Percentiles rank a stretch among this genome's conserved stretches.
These are phyloP conservation scores for Suillus placidus DNA, from an alignment of 768 basidiomycete species.

Conservation along the genomic window DNA sequence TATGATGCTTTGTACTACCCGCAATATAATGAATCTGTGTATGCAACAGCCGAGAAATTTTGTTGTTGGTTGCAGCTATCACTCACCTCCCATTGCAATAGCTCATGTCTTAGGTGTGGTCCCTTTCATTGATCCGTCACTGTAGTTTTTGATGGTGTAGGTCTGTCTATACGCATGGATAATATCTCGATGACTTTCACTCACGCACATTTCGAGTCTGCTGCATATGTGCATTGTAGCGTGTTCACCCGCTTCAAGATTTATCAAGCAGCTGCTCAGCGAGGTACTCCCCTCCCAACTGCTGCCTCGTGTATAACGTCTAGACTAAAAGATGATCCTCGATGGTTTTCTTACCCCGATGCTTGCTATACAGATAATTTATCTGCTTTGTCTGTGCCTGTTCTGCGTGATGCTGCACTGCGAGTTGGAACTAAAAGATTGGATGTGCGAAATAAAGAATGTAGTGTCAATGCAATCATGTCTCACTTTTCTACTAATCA, in stretches of 20 bases:
- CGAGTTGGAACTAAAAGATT: not conserved
- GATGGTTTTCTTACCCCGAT: not conserved
- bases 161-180: not conserved
- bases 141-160: not conserved
- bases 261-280: not conserved
- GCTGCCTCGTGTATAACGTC: not conserved
- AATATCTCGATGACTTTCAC: not conserved
- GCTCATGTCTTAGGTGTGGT: not conserved
- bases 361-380: not conserved
- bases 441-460: not conserved
- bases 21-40: not conserved
- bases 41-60: not conserved
- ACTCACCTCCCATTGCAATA: not conserved
- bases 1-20: not conserved
- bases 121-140: not conserved
- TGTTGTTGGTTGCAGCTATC: not conserved
- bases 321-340: not conserved
- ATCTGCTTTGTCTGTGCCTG: not conserved
- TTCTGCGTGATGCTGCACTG: not conserved
- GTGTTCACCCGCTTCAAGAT: not conserved
- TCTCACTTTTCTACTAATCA: not conserved
- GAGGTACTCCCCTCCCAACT: not conserved
- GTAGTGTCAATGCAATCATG: not conserved
- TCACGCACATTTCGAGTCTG: not conserved
- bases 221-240: not conserved